Conservation (phyloP, 345 rosid genomes). For the Geranium brycei region DNA sequence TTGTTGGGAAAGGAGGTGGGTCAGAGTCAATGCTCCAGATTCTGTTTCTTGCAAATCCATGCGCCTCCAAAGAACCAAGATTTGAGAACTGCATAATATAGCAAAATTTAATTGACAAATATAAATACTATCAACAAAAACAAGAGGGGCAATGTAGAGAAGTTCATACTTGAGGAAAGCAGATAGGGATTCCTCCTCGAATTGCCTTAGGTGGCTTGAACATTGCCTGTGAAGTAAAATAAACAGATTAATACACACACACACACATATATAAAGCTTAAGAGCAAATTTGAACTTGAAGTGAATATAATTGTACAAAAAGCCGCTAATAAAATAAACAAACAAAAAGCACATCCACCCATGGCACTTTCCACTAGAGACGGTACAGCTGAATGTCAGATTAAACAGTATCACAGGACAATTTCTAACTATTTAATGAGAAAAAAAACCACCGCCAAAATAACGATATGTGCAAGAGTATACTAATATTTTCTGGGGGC, state of each 20-base stretch:
- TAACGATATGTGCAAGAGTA: no score
- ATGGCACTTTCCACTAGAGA: not conserved
- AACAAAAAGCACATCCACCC: not conserved
- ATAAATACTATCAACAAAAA: constrained; percentile 12
- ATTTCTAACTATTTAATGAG: no score
- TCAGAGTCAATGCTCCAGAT: constrained; percentile 64
- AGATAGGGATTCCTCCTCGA: constrained; percentile 92
- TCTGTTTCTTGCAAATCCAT: constrained; percentile 93
- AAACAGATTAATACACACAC: not conserved
- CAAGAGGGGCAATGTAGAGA: constrained; percentile 4
- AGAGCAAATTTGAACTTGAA: not conserved
- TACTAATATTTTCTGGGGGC: not conserved
- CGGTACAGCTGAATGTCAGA: no score
- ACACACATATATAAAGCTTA: not conserved
- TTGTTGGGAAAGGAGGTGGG: constrained; percentile 61
- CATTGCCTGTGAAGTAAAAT: constrained; percentile 32
- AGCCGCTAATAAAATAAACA: no score
- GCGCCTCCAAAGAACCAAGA: constrained; percentile 54
- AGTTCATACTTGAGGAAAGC: constrained; percentile 78
- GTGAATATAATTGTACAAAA: not conserved
- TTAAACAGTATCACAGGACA: no score
- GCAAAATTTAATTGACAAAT: constrained; percentile 5
- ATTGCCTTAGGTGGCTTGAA: constrained; percentile 80
- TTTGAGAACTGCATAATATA: constrained; percentile 49
- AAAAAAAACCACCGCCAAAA: no score